phyloP scores from a whole-genome alignment of 2,329 filamentous ascomycete genomes.

The Ilyonectria mors-panacis region DNA sequence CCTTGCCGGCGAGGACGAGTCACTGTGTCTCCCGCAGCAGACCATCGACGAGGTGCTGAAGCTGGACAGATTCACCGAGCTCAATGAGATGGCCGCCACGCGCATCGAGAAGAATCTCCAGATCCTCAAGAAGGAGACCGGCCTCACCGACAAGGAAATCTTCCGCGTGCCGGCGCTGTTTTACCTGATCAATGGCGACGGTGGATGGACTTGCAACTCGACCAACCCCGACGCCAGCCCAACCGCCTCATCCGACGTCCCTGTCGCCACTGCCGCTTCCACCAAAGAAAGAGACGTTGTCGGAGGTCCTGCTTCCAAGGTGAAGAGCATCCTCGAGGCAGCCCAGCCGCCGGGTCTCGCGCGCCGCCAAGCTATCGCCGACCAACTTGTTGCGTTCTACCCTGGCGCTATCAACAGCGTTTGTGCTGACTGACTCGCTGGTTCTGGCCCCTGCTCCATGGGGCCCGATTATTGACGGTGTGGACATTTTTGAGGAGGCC shows the following conservation, averaged over 20 bases:
- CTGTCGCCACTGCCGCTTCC: not conserved
- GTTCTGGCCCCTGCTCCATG: slow-evolving; percentile 44
- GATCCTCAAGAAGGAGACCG: slow-evolving; percentile 44
- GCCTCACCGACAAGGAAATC: slow-evolving; percentile 43
- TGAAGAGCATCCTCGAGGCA: slow-evolving; percentile 34
- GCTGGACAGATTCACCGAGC: slow-evolving; percentile 13
- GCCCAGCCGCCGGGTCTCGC: slow-evolving; percentile 7
- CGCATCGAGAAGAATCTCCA: slow-evolving; percentile 43
- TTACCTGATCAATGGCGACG: slow-evolving; percentile 7
- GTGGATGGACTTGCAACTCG: slow-evolving; percentile 9
- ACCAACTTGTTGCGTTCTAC: slow-evolving; percentile 24
- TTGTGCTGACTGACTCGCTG: slow-evolving; percentile 36
- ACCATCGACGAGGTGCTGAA: slow-evolving; percentile 39
- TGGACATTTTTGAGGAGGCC: slow-evolving; percentile 45
- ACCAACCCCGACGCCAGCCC: not conserved
- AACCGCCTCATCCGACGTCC: not conserved
- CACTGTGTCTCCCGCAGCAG: slow-evolving; percentile 22
- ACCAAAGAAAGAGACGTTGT: not conserved
- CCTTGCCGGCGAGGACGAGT: not conserved
- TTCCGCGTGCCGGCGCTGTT: slow-evolving; percentile 40
- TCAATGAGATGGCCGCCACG: slow-evolving; percentile 32
- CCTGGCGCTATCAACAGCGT: slow-evolving; percentile 43
- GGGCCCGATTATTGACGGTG: slow-evolving; percentile 45
- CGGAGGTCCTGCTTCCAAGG: slow-evolving; percentile 20
- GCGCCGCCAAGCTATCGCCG: not conserved